Conservation (phyloP, 176 grass and related monocot genomes). For the Zoysia pacifica region DNA sequence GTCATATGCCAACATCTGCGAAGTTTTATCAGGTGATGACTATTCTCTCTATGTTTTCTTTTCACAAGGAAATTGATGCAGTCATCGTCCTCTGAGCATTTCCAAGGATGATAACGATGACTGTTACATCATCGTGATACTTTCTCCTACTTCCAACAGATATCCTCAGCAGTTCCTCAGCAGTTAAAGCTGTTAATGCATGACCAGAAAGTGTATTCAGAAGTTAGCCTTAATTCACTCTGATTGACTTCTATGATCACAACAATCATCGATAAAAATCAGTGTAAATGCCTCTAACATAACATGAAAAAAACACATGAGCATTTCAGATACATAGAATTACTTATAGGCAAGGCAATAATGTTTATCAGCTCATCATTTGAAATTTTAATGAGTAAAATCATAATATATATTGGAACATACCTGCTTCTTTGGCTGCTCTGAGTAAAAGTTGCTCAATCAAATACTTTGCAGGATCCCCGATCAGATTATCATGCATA, state of each 20-base stretch:
- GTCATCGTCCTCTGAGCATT: slow-evolving; percentile 74
- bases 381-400: neutral
- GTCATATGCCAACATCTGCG: slow-evolving; percentile 22
- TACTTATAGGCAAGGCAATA: neutral
- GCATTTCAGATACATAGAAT: slow-evolving; percentile 1
- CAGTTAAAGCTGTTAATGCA: slow-evolving; percentile 65
- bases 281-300: neutral
- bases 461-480: slow-evolving; percentile 92
- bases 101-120: slow-evolving; percentile 88
- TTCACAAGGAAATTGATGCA: slow-evolving; percentile 71
- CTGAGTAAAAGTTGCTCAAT: slow-evolving; percentile 80
- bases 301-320: slow-evolving; percentile 2
- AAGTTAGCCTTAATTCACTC: slow-evolving; percentile 11
- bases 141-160: slow-evolving; percentile 89
- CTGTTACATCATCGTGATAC: slow-evolving; percentile 91
- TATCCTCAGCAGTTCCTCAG: slow-evolving; percentile 77
- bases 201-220: neutral
- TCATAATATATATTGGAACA: slow-evolving; percentile 34
- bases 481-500: slow-evolving; percentile 69
- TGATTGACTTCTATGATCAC: neutral
- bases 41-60: neutral
- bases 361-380: neutral
- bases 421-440: slow-evolving; percentile 95
- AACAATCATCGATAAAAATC: neutral
- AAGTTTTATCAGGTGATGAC: slow-evolving; percentile 27